Conservation (phyloP, 495 filamentous ascomycete species). For the Saxophila tyrrhenica region DNA sequence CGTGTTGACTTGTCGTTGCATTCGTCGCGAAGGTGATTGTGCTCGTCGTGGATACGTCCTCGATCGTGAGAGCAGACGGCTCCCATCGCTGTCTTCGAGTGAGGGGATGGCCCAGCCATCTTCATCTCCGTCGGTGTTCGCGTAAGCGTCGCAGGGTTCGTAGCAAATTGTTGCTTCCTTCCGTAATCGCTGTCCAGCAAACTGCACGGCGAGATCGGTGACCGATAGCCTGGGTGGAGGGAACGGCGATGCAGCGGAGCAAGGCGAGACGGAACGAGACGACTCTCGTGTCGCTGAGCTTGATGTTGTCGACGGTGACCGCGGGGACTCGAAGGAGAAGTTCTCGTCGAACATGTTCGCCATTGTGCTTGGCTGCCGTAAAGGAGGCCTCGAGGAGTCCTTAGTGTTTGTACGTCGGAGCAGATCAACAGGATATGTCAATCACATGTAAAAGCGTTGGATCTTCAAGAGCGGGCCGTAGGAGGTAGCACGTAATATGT, state of each 20-base stretch:
- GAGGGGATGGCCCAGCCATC: conserved; percentile 8
- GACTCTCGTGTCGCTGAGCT: background rate
- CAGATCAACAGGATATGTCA: background rate
- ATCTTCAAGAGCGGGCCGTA: background rate
- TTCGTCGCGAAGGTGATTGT: conserved; percentile 1
- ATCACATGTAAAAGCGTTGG: background rate
- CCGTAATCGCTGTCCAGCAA: conserved; percentile 4
- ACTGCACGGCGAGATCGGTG: conserved; percentile 13
- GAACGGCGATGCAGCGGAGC: conserved; percentile 1
- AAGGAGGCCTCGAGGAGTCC: background rate
- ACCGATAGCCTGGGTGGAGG: conserved; percentile 6
- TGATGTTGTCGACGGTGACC: background rate
- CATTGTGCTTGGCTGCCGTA: background rate
- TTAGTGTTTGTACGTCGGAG: background rate
- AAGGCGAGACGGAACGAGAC: conserved; percentile 16
- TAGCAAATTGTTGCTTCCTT: conserved; percentile 7
- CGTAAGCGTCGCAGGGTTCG: conserved; percentile 14
- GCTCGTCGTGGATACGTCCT: background rate
- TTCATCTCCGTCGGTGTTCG: conserved; percentile 12
- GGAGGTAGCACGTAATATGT: background rate
- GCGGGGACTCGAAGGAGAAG: background rate
- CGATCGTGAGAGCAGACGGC: background rate
- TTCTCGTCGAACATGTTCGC: background rate
- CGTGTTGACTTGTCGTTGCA: conserved; percentile 22
- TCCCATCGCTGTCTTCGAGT: background rate